Conservation (phyloP, 2,329 filamentous ascomycete species). For the Calycina herbarum region DNA sequence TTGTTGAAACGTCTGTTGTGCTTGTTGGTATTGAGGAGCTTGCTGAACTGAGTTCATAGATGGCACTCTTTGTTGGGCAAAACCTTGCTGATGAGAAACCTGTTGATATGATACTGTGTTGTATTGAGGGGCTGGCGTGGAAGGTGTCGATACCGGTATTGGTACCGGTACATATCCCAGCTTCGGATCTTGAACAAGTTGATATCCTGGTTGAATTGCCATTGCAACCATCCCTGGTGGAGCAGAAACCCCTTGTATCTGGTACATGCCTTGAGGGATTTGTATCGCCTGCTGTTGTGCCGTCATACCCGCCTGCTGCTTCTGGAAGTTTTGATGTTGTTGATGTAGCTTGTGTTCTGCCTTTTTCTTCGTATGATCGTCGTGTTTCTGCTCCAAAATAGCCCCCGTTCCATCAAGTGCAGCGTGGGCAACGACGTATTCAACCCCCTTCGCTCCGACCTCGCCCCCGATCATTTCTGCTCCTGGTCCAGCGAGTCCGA, state of each 20-base stretch:
- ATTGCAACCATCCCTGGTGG: constrained; percentile 12
- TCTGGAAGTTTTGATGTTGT: constrained; percentile 38
- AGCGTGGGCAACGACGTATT: constrained; percentile 40
- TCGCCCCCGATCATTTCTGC: constrained; percentile 40
- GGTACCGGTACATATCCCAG: constrained; percentile 6
- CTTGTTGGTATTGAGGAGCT: constrained; percentile 12
- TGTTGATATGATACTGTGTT: not conserved
- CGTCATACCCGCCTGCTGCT: constrained; percentile 31
- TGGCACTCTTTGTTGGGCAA: constrained; percentile 2
- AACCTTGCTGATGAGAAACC: constrained; percentile 14
- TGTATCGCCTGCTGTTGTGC: constrained; percentile 10
- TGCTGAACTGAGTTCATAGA: not conserved
- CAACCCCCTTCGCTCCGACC: constrained; percentile 41
- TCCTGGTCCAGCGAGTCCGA: constrained; percentile 40
- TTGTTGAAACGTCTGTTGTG: constrained; percentile 5
- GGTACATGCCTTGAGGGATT: constrained; percentile 6
- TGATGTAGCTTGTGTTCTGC: constrained; percentile 38
- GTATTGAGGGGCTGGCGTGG: not conserved
- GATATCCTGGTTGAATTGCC: constrained; percentile 11
- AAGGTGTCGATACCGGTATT: not conserved
- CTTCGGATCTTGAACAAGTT: constrained; percentile 9
- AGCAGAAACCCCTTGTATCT: constrained; percentile 8
- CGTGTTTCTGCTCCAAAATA: constrained; percentile 41
- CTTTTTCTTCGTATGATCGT: constrained; percentile 39
- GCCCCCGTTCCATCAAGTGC: constrained; percentile 42